phyloP scores from a whole-genome alignment of 805 yeast species.

The Monosporozyma solicola region DNA sequence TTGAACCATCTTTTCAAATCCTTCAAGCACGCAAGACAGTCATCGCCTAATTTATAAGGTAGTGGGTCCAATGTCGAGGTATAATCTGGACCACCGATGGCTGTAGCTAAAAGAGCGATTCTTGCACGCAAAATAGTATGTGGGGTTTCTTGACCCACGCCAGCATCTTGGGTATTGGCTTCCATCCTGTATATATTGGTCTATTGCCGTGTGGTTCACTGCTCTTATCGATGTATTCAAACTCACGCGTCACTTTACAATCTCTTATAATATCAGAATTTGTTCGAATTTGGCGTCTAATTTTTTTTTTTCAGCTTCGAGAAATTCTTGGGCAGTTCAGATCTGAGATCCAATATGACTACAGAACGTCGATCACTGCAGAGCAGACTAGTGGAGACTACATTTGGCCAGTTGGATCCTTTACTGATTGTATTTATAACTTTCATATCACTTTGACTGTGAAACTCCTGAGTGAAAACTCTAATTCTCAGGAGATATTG shows the following conservation, averaged over 20 bases:
- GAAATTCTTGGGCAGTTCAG: neutral
- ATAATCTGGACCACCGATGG: conserved; percentile 84
- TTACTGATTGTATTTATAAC: too few relatives aligned
- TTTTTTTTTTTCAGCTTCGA: neutral
- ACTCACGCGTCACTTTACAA: neutral
- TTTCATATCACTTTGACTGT: neutral
- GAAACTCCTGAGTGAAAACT: neutral
- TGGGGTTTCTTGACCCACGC: conserved; percentile 8
- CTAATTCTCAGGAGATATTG: too few relatives aligned
- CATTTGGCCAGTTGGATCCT: too few relatives aligned
- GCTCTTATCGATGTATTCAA: neutral
- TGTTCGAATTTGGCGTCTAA: too few relatives aligned
- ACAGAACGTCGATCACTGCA: neutral
- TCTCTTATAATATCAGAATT: neutral
- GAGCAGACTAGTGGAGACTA: neutral
- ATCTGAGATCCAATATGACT: neutral
- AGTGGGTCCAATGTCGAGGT: conserved; percentile 38
- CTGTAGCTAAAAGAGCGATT: conserved; percentile 72
- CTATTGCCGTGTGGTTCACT: neutral
- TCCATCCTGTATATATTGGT: conserved; percentile 2
- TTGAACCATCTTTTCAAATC: conserved; percentile 86
- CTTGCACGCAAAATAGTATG: conserved; percentile 48
- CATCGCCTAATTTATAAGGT: conserved; percentile 76
- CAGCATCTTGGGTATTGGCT: neutral
- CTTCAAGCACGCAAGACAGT: conserved; percentile 63